Evolutionary conservation across 805 yeast genomes (phyloP).

Genomic region (Lipomyces mesembrius): DNA sequence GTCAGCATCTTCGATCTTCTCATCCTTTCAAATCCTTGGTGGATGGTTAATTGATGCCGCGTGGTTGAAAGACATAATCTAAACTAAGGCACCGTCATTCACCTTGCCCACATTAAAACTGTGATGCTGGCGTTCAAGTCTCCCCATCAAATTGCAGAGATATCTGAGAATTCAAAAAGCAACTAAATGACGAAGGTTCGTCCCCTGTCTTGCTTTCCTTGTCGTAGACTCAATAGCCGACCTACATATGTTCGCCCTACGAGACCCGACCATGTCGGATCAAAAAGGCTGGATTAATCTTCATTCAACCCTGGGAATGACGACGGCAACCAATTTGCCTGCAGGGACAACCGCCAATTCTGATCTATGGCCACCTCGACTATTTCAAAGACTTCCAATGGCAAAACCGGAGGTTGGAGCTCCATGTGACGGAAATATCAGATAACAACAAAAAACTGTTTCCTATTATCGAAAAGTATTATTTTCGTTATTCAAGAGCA

Average conservation of each 20-base stretch:
- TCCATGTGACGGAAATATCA: no score
- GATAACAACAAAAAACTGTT: no score
- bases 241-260: conserved; percentile 71
- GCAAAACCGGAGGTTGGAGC: no score
- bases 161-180: conserved; percentile 50
- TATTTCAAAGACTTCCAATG: no score
- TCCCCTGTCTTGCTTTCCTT: conserved; percentile 46
- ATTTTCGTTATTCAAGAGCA: no score
- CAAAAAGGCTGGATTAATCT: no score
- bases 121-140: not conserved
- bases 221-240: conserved; percentile 60
- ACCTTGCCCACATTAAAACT: conserved; percentile 41
- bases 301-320: no score
- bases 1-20: conserved; percentile 53
- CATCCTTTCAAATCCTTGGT: conserved; percentile 62
- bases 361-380: no score
- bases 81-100: conserved; percentile 61
- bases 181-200: no score
- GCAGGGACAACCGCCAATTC: no score
- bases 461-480: no score
- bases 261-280: conserved; percentile 57
- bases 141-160: not conserved
- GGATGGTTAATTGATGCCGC: conserved; percentile 57
- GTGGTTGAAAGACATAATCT: conserved; percentile 53
- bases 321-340: no score